Evolutionary conservation across 257 asterid species (phyloP), one percentile per base, ranked within the genome.

Genomic region (Prunella vulgaris): DNA sequence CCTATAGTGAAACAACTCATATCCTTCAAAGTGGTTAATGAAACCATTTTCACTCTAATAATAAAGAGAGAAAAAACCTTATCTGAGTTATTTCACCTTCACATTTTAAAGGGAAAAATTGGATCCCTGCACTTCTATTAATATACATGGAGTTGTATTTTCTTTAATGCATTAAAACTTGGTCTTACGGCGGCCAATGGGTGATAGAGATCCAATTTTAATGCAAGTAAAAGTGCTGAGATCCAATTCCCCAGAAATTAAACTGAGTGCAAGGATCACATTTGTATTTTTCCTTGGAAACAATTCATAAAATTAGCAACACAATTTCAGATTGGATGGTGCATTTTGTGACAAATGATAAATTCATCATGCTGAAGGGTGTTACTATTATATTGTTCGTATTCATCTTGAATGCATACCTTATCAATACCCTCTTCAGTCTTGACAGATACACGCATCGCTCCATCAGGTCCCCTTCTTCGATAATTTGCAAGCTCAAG

Each of bases 401-500:
- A 63, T 24, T 13, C 53, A 73, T 70, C 58, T 25, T 35, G 71
- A 69, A 37, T 24, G 59, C 78, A 60, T 72, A 89, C 99, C 94
- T 93, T 89, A 42, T 77, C 76, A 71, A 93, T 82, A 21, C 96
- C 95, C 60, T 74, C 46, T 82, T 86, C 85, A 66, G 73, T 86
- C 76, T 25, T 88, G 58, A 86, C 95, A 54, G 99, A 93, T 66
- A 86, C 99, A 40, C 65, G 85, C 53, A 88, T 0, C 40, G 99
- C 93, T 74, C 92, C 97, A 68, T 83, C 93, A 65, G 97, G 99
- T 68, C 97, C 99, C 84, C 61, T 63, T 82, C 78, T 85, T 49
- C 96, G 92, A 61, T 90, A 93, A 74, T 74, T 81, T 67, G 87
- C 83, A 48, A 93, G 88, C 81, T 90, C 97, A 53, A 70, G 18